These are phyloP conservation scores for Tulasnella sp. DNA, from an alignment of 768 basidiomycete genomes.

Conservation along the genomic window DNA sequence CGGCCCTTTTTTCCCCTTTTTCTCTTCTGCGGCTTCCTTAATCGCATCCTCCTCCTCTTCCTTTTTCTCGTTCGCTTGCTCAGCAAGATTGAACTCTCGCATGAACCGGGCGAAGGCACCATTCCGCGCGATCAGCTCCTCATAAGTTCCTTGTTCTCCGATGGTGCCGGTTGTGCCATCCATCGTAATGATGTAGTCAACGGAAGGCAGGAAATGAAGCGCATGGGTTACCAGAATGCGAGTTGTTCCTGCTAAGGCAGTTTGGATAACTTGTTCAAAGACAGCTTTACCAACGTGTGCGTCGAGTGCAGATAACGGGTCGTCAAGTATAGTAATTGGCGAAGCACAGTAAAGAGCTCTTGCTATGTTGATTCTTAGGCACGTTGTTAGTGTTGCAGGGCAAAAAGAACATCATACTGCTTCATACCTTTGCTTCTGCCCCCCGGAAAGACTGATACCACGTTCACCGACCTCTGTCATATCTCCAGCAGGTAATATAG, in stretches of 20 bases:
- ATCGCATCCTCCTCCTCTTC: slow-evolving; percentile 2
- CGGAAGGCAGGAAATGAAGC: slow-evolving; percentile 44
- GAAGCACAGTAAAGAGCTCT: slow-evolving; percentile 63
- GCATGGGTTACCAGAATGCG: slow-evolving; percentile 42
- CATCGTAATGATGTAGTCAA: slow-evolving; percentile 54
- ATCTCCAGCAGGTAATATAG: slow-evolving; percentile 27
- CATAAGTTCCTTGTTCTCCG: slow-evolving; percentile 50
- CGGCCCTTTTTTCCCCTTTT: slow-evolving; percentile 17
- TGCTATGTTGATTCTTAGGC: slow-evolving; percentile 53
- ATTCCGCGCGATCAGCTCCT: slow-evolving; percentile 25
- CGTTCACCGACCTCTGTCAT: slow-evolving; percentile 28
- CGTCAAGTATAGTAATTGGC: slow-evolving; percentile 69
- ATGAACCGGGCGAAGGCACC: slow-evolving; percentile 19
- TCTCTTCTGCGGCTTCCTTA: slow-evolving; percentile 14
- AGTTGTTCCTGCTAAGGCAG: slow-evolving; percentile 20
- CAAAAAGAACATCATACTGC: too few relatives aligned
- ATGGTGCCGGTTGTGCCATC: slow-evolving; percentile 38
- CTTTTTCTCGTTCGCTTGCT: slow-evolving; percentile 19
- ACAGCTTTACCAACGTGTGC: slow-evolving; percentile 61
- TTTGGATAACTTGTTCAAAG: slow-evolving; percentile 44
- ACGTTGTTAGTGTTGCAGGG: neutral
- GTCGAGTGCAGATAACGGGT: slow-evolving; percentile 71
- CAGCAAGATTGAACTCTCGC: neutral
- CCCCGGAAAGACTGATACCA: slow-evolving; percentile 22
- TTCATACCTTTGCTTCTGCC: slow-evolving; percentile 9